phyloP scores from a whole-genome alignment of 805 yeast species.

The Zygosaccharomyces bisporus region DNA sequence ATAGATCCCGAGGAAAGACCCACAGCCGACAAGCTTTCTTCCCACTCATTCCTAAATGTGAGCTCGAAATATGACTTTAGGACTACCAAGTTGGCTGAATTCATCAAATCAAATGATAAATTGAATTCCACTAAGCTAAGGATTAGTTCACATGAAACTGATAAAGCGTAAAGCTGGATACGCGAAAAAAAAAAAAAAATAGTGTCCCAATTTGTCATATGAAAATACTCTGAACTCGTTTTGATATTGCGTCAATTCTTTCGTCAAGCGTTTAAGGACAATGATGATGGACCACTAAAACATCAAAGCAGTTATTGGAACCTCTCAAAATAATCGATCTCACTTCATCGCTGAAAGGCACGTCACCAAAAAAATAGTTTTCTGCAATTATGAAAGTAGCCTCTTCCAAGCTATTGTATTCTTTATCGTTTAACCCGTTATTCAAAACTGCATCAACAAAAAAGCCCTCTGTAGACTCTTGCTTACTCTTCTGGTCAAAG shows the following conservation, averaged over 20 bases:
- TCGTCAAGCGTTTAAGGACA: no score
- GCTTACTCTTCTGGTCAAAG: slow-evolving; percentile 9
- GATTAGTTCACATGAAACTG: slow-evolving; percentile 23
- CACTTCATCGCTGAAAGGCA: slow-evolving; percentile 26
- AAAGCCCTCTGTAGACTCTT: slow-evolving; percentile 1
- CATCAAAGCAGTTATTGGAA: slow-evolving; percentile 25
- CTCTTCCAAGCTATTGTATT: slow-evolving; percentile 23
- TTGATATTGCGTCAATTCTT: no score
- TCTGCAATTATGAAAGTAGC: slow-evolving; percentile 30
- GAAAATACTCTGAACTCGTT: no score
- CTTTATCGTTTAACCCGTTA: slow-evolving; percentile 15
- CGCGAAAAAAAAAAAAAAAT: neutral
- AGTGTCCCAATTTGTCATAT: no score
- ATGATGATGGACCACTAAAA: slow-evolving; percentile 24
- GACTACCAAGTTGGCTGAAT: slow-evolving; percentile 51
- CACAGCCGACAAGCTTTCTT: slow-evolving; percentile 64
- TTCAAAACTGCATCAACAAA: slow-evolving; percentile 24
- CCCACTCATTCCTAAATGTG: slow-evolving; percentile 49
- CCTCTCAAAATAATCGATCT: slow-evolving; percentile 23
- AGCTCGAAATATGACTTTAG: slow-evolving; percentile 46
- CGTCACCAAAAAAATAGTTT: slow-evolving; percentile 15
- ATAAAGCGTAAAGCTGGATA: neutral
- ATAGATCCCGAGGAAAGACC: slow-evolving; percentile 83
- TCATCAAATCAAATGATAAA: slow-evolving; percentile 46
- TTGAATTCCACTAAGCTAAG: slow-evolving; percentile 32